phyloP scores from a whole-genome alignment of 805 yeast genomes.

The Starmerella vaccinii region DNA sequence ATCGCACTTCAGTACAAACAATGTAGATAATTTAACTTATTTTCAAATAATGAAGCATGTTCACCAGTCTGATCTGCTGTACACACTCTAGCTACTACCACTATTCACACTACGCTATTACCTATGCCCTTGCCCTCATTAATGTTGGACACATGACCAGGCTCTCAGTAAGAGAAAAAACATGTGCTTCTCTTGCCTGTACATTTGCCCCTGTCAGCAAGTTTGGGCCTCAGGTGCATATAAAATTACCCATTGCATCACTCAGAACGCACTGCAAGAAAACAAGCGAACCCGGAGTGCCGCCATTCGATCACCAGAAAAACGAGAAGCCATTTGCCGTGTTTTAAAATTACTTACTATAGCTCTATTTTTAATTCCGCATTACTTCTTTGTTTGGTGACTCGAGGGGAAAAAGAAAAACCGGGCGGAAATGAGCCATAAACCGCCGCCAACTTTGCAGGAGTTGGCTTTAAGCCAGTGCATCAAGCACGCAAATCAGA shows the following conservation, averaged over 20 bases:
- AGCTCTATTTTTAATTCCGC: neutral
- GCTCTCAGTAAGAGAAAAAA: neutral
- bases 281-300: neutral
- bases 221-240: neutral
- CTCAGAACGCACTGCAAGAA: neutral
- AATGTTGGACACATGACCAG: neutral
- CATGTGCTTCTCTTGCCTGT: constrained; percentile 1
- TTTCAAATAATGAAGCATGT: too few relatives aligned
- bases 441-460: constrained; percentile 21
- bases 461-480: constrained; percentile 23
- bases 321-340: neutral
- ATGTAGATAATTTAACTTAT: too few relatives aligned
- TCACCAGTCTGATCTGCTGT: too few relatives aligned
- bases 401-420: neutral
- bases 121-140: too few relatives aligned
- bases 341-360: neutral
- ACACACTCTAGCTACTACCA: too few relatives aligned
- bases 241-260: neutral
- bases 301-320: neutral
- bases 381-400: neutral
- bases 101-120: too few relatives aligned
- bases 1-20: too few relatives aligned
- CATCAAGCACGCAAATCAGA: constrained; percentile 18
- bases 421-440: neutral
- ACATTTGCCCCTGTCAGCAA: neutral